These are phyloP conservation scores for Luvunga scandens DNA, from an alignment of 345 rosid species.

Conservation along the genomic window DNA sequence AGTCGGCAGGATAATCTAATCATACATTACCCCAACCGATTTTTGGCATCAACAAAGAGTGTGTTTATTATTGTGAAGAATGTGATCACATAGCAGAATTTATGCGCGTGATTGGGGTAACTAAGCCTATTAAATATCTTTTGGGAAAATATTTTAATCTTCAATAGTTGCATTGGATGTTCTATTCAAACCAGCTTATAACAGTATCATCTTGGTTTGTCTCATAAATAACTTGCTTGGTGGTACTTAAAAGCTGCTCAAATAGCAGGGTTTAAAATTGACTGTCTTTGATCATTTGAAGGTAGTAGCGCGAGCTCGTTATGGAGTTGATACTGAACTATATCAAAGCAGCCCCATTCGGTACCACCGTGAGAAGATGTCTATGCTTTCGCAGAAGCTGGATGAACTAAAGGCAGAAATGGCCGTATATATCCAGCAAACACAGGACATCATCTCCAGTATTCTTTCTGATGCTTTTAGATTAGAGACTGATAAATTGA, in stretches of 20 bases:
- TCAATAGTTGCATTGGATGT: too few species aligned
- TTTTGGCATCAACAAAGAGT: too few species aligned
- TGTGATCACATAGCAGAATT: too few species aligned
- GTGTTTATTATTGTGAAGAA: too few species aligned
- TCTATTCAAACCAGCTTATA: too few species aligned
- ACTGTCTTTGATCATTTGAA: neutral
- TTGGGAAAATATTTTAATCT: too few species aligned
- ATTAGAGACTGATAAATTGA: too few species aligned
- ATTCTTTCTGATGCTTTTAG: neutral
- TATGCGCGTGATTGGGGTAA: too few species aligned
- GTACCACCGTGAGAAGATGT: neutral
- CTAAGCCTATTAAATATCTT: too few species aligned
- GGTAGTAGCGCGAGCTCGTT: neutral
- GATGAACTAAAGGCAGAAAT: neutral
- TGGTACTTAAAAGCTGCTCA: neutral
- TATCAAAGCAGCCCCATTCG: neutral
- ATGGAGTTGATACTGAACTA: neutral
- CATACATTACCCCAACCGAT: too few species aligned
- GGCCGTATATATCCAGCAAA: neutral
- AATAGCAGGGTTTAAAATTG: neutral
- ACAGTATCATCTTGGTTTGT: too few species aligned
- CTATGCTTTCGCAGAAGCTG: neutral
- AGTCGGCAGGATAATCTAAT: too few species aligned
- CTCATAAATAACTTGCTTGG: neutral
- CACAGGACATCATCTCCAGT: neutral